Evolutionary conservation across 441 rosid species (phyloP).

Genomic region (Syzygium syzygioides): DNA sequence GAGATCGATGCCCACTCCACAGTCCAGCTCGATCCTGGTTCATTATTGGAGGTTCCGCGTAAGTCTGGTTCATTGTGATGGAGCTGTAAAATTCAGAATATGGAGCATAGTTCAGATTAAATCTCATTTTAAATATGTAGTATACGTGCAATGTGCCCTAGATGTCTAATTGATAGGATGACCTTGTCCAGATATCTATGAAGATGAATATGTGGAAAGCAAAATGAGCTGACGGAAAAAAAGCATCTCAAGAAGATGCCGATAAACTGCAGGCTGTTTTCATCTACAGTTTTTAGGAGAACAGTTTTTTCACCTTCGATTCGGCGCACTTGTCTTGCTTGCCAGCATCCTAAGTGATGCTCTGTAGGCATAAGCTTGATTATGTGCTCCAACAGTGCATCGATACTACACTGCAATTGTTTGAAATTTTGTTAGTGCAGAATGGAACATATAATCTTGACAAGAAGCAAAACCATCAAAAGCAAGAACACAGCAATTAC

Average conservation of each 20-base stretch:
- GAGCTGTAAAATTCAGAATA: too few relatives aligned
- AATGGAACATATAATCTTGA: neutral
- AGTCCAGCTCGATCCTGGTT: slow-evolving; percentile 83
- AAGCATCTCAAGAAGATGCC: neutral
- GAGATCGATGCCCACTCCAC: slow-evolving; percentile 88
- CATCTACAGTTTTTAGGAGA: neutral
- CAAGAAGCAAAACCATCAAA: slow-evolving; percentile 8
- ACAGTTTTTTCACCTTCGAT: slow-evolving; percentile 39
- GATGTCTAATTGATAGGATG: neutral
- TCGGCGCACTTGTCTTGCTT: slow-evolving; percentile 66
- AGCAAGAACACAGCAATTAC: neutral
- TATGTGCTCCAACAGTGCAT: slow-evolving; percentile 90
- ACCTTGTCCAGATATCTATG: neutral
- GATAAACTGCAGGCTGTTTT: neutral
- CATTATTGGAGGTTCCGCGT: slow-evolving; percentile 28
- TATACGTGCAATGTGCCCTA: slow-evolving; percentile 4
- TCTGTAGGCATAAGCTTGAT: slow-evolving; percentile 89
- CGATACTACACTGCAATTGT: slow-evolving; percentile 85
- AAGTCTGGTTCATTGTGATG: slow-evolving; percentile 38
- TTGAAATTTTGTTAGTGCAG: slow-evolving; percentile 24
- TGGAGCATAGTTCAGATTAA: too few relatives aligned
- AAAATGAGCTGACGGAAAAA: neutral
- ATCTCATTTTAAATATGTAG: too few relatives aligned
- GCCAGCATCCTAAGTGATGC: slow-evolving; percentile 79
- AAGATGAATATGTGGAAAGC: neutral